Conservation (phyloP, 2,329 filamentous ascomycete genomes). For the Fusarium sp. region DNA sequence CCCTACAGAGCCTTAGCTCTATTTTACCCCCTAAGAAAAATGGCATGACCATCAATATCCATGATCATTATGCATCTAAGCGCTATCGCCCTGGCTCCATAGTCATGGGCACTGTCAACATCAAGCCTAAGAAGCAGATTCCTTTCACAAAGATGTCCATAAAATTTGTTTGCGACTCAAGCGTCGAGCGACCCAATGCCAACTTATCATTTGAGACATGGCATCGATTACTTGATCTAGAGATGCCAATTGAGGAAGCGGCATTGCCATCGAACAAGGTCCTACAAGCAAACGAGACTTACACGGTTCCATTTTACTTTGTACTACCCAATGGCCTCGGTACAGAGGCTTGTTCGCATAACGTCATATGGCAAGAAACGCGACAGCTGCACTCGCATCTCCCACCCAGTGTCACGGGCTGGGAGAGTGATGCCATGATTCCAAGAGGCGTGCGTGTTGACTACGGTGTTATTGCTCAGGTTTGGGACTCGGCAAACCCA, state of each 20-base stretch:
- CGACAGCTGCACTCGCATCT: conserved; percentile 5
- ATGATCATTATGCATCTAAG: conserved; percentile 21
- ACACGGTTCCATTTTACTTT: conserved; percentile 12
- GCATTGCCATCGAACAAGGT: neutral
- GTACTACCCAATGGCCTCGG: conserved; percentile 7
- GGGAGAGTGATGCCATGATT: conserved; percentile 7
- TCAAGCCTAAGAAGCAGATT: conserved; percentile 12
- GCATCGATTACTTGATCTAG: conserved; percentile 14
- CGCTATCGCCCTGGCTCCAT: conserved; percentile 6
- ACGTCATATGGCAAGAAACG: conserved; percentile 15
- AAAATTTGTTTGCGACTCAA: conserved; percentile 16
- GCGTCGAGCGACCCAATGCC: conserved; percentile 5
- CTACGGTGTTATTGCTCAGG: conserved; percentile 15
- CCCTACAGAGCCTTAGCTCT: conserved; percentile 2
- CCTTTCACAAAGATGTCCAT: conserved; percentile 6
- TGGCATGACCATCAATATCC: neutral
- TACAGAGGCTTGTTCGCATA: conserved; percentile 13
- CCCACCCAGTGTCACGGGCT: neutral
- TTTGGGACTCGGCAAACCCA: conserved; percentile 5
- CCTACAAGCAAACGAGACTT: conserved; percentile 1
- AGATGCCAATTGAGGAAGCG: conserved; percentile 8
- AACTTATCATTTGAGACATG: conserved; percentile 11
- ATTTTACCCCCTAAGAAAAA: neutral
- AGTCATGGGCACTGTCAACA: conserved; percentile 3
- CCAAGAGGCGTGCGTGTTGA: neutral